phyloP scores from a whole-genome alignment of 2,329 filamentous ascomycete species.

The Aspergillus fijiensis region DNA sequence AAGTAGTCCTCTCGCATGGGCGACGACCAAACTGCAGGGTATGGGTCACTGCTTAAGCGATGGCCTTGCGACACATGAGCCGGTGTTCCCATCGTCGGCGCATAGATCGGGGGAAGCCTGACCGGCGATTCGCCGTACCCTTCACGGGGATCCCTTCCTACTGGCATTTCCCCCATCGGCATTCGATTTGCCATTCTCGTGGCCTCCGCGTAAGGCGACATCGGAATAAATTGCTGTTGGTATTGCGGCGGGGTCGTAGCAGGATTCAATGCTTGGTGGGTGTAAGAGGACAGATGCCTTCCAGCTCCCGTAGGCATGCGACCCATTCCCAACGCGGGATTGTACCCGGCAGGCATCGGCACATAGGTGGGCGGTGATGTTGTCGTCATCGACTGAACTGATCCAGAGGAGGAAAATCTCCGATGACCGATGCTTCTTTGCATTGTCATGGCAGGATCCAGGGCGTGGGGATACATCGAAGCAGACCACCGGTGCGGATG shows the following conservation, averaged over 20 bases:
- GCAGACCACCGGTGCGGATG: slow-evolving; percentile 36
- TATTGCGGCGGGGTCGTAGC: slow-evolving; percentile 37
- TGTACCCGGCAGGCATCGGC: slow-evolving; percentile 28
- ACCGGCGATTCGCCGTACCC: slow-evolving; percentile 34
- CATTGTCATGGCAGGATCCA: slow-evolving; percentile 29
- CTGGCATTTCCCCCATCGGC: slow-evolving; percentile 24
- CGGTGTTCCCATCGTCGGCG: slow-evolving; percentile 27
- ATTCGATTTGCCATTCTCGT: slow-evolving; percentile 27
- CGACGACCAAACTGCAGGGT: slow-evolving; percentile 28
- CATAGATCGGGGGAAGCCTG: slow-evolving; percentile 39
- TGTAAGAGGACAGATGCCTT: slow-evolving; percentile 29
- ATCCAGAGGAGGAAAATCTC: slow-evolving; percentile 36
- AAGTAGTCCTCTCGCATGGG: slow-evolving; percentile 26
- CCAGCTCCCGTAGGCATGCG: slow-evolving; percentile 25
- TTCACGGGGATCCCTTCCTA: slow-evolving; percentile 29
- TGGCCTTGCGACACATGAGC: slow-evolving; percentile 26
- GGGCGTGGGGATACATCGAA: slow-evolving; percentile 29
- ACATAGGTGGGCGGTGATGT: slow-evolving; percentile 28
- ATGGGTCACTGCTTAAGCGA: slow-evolving; percentile 34
- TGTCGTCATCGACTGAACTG: slow-evolving; percentile 25
- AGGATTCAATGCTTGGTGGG: slow-evolving; percentile 28
- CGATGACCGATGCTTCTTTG: slow-evolving; percentile 27
- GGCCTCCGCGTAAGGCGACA: slow-evolving; percentile 30
- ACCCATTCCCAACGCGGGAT: slow-evolving; percentile 24
- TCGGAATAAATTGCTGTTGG: slow-evolving; percentile 26